Evolutionary conservation across 345 rosid genomes (phyloP), one percentile per base, ranked within the genome.

Genomic region (Bruguiera parviflora): DNA sequence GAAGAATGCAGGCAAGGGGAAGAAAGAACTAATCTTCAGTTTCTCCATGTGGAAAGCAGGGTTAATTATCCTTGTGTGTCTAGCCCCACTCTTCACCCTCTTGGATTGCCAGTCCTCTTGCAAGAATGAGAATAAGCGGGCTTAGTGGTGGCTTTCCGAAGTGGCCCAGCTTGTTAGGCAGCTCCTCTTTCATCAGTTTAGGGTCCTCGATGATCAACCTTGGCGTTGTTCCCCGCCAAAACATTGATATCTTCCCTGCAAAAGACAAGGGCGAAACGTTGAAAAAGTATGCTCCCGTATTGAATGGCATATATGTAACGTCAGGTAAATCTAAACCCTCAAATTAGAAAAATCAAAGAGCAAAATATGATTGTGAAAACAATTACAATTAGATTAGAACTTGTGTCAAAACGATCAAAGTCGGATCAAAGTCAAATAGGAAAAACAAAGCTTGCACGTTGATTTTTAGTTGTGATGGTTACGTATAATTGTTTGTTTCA

Each of bases 1-100:
- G 11, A 4, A 1, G 8, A 39, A 35, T 39, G 15, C 4, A 33
- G 53, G 13, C 39, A 53, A 53, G 66, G 8, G 37, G 53, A 15
- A 21, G 46, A 49, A 20, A 8, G 21, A 69, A 27, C 33, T 20
- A 63, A 84, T 85, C 86, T 82, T 86, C 8, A 82, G 66, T 68
- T 77, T 84, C 55, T 83, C 84, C 0, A 75, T 35, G 66, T 87
- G 89, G 60, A 84, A 87, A 49, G 81, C 83, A 61, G 80, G 91
- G 58, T 78, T 83, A 47, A 81, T 68, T 51, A 81, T 32, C 73
- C 53, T 76, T 76, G 87, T 74, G 69, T 70, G 85, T 67, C 28
- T 62, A 32, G 83, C 80, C 91, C 91, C 87, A 87, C 29, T 75
- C 56, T 53, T 78, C 82, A n/a, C 86, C 87, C 72, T 85, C 84